Evolutionary conservation across 805 yeast genomes (phyloP).

Genomic region (Wickerhamiella domercqiae): DNA sequence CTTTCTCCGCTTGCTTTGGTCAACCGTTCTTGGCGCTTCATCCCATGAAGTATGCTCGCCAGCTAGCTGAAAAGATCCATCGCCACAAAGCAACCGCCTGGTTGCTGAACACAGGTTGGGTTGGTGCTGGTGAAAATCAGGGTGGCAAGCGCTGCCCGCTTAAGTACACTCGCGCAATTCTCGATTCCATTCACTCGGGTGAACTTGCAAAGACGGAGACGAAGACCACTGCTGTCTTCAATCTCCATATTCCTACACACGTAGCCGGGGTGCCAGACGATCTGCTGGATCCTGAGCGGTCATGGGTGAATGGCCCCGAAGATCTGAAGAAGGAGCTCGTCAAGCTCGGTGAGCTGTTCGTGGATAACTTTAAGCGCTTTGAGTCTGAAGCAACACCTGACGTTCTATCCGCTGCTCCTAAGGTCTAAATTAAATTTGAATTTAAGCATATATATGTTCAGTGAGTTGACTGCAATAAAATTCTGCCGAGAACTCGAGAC

Average conservation of each 20-base stretch:
- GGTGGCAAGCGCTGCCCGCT: slow-evolving; percentile 97
- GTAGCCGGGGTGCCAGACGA: slow-evolving; percentile 73
- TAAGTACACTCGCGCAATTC: slow-evolving; percentile 91
- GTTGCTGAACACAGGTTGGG: slow-evolving; percentile 98
- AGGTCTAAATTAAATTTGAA: slow-evolving; percentile 22
- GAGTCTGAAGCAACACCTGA: slow-evolving; percentile 67
- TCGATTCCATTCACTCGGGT: slow-evolving; percentile 90
- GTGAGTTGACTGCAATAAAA: no score
- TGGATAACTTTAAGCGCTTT: slow-evolving; percentile 77
- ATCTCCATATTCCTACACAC: slow-evolving; percentile 69
- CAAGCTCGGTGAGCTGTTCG: slow-evolving; percentile 60
- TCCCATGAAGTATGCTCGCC: slow-evolving; percentile 96
- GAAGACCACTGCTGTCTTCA: slow-evolving; percentile 76
- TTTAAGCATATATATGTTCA: no score
- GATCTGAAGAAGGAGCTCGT: slow-evolving; percentile 41
- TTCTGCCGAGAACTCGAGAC: no score
- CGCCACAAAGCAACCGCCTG: slow-evolving; percentile 84
- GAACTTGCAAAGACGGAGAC: slow-evolving; percentile 62
- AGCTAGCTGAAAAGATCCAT: slow-evolving; percentile 83
- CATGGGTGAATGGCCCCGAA: slow-evolving; percentile 51
- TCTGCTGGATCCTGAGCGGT: slow-evolving; percentile 70
- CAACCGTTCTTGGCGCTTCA: slow-evolving; percentile 97
- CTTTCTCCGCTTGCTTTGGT: slow-evolving; percentile 97
- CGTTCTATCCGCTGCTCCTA: slow-evolving; percentile 90
- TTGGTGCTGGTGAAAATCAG: slow-evolving; percentile 77